These are phyloP conservation scores for Nigrospora osmanthi DNA, from an alignment of 2,329 filamentous ascomycete genomes.

Conservation along the genomic window DNA sequence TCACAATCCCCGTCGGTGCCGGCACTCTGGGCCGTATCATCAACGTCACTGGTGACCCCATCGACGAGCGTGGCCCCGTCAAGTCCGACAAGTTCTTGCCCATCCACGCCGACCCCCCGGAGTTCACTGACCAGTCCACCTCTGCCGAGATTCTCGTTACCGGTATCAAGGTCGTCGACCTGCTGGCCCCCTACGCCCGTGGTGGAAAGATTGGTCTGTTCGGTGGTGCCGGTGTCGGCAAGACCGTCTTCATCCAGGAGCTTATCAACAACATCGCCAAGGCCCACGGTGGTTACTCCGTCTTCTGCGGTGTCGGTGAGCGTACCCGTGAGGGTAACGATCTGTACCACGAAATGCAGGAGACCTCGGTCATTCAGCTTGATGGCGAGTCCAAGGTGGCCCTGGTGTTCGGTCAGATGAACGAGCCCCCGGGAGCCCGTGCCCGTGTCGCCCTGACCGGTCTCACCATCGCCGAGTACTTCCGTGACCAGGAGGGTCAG, in stretches of 20 bases:
- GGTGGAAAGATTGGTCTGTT: constrained; percentile 99
- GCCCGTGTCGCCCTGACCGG: constrained; percentile 98
- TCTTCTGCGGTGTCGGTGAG: constrained; percentile 99
- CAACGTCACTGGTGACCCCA: constrained; percentile 99
- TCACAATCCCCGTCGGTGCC: constrained; percentile 91
- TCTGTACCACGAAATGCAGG: constrained; percentile 99
- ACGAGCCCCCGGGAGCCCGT: constrained; percentile 99
- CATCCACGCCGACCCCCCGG: constrained; percentile 90
- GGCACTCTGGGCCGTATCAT: constrained; percentile 97
- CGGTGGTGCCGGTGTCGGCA: constrained; percentile 99
- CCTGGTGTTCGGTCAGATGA: constrained; percentile 99
- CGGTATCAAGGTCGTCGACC: constrained; percentile 99
- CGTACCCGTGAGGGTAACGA: constrained; percentile 99
- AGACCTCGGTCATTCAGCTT: constrained; percentile 98
- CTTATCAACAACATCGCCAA: constrained; percentile 99
- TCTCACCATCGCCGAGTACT: constrained; percentile 73
- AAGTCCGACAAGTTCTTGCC: constrained; percentile 81
- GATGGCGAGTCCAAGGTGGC: constrained; percentile 99
- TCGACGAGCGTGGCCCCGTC: constrained; percentile 98
- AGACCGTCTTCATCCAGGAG: constrained; percentile 99
- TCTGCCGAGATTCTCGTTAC: constrained; percentile 94
- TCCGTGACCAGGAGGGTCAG: constrained; percentile 70
- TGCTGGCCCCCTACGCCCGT: constrained; percentile 98
- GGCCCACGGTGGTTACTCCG: constrained; percentile 99
- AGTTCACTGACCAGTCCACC: constrained; percentile 93